Evolutionary conservation across 2,329 filamentous ascomycete genomes (phyloP), one percentile per base, ranked within the genome.

Genomic region (Cyphellophora attinorum): DNA sequence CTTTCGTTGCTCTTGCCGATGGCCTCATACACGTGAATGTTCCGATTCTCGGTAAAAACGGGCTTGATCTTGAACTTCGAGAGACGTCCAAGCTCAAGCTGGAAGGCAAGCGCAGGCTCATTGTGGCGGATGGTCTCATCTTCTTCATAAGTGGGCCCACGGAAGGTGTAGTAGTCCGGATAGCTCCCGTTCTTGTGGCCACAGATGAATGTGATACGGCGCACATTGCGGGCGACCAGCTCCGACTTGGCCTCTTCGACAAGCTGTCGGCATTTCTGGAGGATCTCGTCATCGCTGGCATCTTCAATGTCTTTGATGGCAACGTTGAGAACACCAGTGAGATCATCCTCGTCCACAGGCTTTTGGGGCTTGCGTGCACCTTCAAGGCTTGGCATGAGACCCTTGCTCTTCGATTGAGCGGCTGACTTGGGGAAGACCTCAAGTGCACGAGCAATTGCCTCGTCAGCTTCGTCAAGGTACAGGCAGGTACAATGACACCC

Each of bases 21-120:
- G 48, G 85, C 91, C 70, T 96, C 88, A 64, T 96, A 98, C 40
- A 98, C 88, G 68, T 98, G 91, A 47, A 98, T 95, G 64, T 93
- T 96, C 56, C 93, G 83, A 71, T 98, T 98, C 64, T 96, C 88
- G 0, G 91, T 96, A 66, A 98, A 98, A 33, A 98, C 86, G 2
- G 91, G 89, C 68, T 88, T 93, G 65, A 96, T 93, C 67, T 86
- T 80, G 76, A 98, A 98, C 68, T 95, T 96, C 54, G 82, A 83
- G 18, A 98, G 76, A 59, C 91, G 83, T 40, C 79, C 81, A 45
- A 98, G 79, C 64, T 98, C 91, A 58, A 96, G 83, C 70, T 98
- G 91, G 84, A 96, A 98, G 55, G 91, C 88, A 60, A 95, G 72
- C 36, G 91, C 89, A 33, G 91, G 91, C 65, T 98, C 91, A 46